Conservation (phyloP, 306 rosid genomes). For the Vigna hirtella region DNA sequence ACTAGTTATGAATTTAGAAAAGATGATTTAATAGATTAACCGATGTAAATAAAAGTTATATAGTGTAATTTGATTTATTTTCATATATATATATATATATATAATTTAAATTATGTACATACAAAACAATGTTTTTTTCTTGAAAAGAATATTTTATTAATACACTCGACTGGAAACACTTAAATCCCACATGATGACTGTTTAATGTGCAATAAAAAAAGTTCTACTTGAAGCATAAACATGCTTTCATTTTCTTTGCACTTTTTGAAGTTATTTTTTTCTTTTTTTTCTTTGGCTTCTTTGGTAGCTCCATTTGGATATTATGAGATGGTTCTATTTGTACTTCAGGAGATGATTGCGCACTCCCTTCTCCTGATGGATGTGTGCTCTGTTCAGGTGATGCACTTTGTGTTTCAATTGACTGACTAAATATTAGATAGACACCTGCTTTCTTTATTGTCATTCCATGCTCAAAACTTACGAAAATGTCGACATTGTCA, state of each 20-base stretch:
- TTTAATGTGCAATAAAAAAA: neutral
- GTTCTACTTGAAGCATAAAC: conserved; percentile 22
- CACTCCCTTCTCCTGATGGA: no score
- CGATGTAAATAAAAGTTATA: no score
- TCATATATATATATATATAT: neutral
- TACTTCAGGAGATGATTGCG: neutral
- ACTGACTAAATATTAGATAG: neutral
- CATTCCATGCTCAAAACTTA: neutral
- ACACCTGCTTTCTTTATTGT: neutral
- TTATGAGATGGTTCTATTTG: neutral
- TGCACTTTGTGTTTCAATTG: neutral
- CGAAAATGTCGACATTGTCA: conserved; percentile 28
- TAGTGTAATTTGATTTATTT: no score
- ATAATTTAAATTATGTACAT: no score
- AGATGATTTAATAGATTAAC: no score
- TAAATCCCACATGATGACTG: neutral
- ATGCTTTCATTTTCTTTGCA: neutral
- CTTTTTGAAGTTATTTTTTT: neutral
- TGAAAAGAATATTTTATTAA: neutral
- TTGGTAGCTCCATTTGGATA: neutral
- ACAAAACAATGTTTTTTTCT: neutral
- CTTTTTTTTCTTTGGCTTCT: conserved; percentile 11
- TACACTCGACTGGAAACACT: neutral
- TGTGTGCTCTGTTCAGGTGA: neutral
- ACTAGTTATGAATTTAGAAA: no score